Conservation (phyloP, 2,329 filamentous ascomycete species). For the Macrophomina phaseolina region DNA sequence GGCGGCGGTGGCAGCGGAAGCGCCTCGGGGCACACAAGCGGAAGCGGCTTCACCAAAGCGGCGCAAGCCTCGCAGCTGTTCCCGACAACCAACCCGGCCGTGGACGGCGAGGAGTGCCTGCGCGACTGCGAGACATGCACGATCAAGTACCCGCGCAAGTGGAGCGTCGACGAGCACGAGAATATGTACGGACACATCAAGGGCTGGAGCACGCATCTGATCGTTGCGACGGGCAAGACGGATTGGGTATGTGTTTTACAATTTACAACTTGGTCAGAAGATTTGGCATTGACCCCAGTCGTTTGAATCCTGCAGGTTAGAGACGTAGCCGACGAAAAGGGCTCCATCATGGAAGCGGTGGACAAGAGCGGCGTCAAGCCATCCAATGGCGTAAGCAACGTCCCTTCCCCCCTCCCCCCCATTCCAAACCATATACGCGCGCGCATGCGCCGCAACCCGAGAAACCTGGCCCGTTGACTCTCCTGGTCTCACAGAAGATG, state of each 20-base stretch:
- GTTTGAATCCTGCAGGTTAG: constrained; percentile 21
- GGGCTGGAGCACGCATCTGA: constrained; percentile 84
- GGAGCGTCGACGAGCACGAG: constrained; percentile 75
- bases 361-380: constrained; percentile 61
- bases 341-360: constrained; percentile 62
- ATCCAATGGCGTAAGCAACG: constrained; percentile 67
- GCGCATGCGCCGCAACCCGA: neutral
- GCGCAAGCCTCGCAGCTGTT: constrained; percentile 64
- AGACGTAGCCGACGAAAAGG: constrained; percentile 72
- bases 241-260: constrained; percentile 77
- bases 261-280: too few species aligned
- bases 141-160: constrained; percentile 76
- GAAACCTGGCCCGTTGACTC: neutral
- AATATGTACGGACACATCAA: constrained; percentile 84
- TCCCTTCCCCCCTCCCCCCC: too few species aligned
- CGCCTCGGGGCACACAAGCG: neutral
- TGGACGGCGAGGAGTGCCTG: constrained; percentile 87
- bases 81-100: constrained; percentile 70
- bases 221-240: constrained; percentile 93
- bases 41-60: constrained; percentile 39
- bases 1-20: neutral
- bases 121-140: constrained; percentile 86
- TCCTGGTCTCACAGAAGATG: constrained; percentile 62
- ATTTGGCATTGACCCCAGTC: too few species aligned
- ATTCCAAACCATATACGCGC: too few species aligned